Conservation (phyloP, 2,329 filamentous ascomycete species). For the Ciborinia camelliae region DNA sequence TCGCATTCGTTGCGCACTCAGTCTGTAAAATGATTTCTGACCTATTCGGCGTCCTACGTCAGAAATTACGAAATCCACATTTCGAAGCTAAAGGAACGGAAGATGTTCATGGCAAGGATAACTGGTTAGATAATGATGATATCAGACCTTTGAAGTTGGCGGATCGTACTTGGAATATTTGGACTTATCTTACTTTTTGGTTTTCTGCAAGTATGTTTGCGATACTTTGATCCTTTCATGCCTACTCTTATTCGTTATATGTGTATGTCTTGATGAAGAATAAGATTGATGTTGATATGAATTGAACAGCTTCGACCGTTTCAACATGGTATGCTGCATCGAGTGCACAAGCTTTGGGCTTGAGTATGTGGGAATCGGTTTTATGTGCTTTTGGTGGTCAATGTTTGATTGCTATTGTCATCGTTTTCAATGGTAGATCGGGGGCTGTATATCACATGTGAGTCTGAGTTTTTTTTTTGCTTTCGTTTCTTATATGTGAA, state of each 20-base stretch:
- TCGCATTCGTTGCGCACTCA: background rate
- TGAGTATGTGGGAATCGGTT: constrained; percentile 50
- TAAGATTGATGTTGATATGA: background rate
- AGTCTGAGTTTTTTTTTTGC: background rate
- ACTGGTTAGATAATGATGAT: constrained; percentile 43
- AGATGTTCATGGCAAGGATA: constrained; percentile 33
- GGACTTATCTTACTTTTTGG: constrained; percentile 39
- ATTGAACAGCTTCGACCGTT: constrained; percentile 37
- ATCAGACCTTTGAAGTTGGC: constrained; percentile 41
- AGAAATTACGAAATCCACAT: constrained; percentile 22
- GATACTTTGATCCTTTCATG: background rate
- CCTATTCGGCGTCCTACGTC: background rate
- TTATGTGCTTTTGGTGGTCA: constrained; percentile 43
- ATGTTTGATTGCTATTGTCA: constrained; percentile 41
- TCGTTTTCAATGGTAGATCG: constrained; percentile 44
- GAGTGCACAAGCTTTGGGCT: constrained; percentile 42
- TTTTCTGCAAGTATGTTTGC: constrained; percentile 15
- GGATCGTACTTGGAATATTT: constrained; percentile 43
- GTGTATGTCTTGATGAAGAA: too few species aligned
- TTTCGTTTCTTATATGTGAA: background rate
- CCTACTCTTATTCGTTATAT: too few species aligned
- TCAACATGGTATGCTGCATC: constrained; percentile 42
- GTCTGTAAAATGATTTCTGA: background rate
- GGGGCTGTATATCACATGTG: constrained; percentile 45
- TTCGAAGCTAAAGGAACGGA: constrained; percentile 26